These are phyloP conservation scores for Ramularia endophylla DNA, from an alignment of 2,329 filamentous ascomycete species.

Conservation along the genomic window DNA sequence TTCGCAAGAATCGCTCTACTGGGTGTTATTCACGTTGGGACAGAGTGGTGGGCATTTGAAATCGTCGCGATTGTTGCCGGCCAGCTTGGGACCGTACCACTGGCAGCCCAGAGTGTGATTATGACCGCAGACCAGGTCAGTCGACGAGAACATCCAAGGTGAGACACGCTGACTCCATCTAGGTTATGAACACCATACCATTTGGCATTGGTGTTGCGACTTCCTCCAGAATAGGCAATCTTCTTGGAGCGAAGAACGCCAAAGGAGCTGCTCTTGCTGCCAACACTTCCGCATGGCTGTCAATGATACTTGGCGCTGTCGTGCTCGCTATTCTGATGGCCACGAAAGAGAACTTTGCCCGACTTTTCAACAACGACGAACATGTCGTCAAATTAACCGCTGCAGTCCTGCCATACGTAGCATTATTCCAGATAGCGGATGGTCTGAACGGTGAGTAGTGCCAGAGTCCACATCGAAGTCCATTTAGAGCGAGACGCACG, in stretches of 20 bases:
- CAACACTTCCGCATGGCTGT: slow-evolving; percentile 68
- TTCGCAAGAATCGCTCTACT: slow-evolving; percentile 71
- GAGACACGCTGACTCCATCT: slow-evolving; percentile 1
- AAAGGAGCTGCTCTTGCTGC: slow-evolving; percentile 64
- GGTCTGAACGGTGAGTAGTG: slow-evolving; percentile 60
- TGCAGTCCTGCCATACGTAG: slow-evolving; percentile 76
- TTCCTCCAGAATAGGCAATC: slow-evolving; percentile 70
- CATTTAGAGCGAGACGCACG: too few relatives aligned
- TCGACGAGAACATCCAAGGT: neutral
- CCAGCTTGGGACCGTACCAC: slow-evolving; percentile 66
- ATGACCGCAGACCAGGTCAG: slow-evolving; percentile 72
- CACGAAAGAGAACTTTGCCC: slow-evolving; percentile 66
- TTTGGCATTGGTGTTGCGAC: slow-evolving; percentile 82
- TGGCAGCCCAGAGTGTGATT: slow-evolving; percentile 80
- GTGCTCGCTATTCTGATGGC: slow-evolving; percentile 65
- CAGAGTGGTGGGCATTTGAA: slow-evolving; percentile 94
- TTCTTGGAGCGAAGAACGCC: slow-evolving; percentile 64
- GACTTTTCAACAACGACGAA: slow-evolving; percentile 74
- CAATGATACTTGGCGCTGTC: slow-evolving; percentile 59
- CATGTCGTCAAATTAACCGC: slow-evolving; percentile 67
- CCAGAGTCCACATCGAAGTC: too few relatives aligned
- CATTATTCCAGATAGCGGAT: slow-evolving; percentile 85
- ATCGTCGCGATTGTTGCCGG: slow-evolving; percentile 81
- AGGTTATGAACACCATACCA: slow-evolving; percentile 68
- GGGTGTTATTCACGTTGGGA: slow-evolving; percentile 74